Base-by-base conservation (phyloP, 2,329 filamentous ascomycete genomes). In the Alternaria sp. region DNA sequence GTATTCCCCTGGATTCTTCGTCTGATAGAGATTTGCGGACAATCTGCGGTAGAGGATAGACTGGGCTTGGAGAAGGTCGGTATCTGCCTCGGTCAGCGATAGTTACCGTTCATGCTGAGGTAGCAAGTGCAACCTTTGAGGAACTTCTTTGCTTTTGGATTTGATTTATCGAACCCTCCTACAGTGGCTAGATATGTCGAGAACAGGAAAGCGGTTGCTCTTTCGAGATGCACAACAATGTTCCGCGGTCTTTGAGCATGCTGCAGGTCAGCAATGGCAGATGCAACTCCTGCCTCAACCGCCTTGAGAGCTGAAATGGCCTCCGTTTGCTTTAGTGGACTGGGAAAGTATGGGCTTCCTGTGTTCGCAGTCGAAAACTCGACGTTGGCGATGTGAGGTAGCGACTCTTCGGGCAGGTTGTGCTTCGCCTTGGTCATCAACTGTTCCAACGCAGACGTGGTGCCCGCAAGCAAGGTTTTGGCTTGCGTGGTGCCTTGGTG, bases 1-100 rank as follows among this genome's bases (percentile, higher is more conserved):
- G 69, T 86, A 92, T 70, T 88, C 82, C n/a, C 84, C 85, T 1
- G 81, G 77, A n/a, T 81, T 83, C 71, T 86, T 88, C 8, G 89
- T 91, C 67, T 84, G 82, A 76, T 91, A 92, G 1, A 92, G 77
- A 60, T 91, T 91, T 13, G 89, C 89, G 10, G 89, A 90, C 75
- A 92, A 82, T 60, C 90, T 86, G 9, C 90, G 85, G 71, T 92
- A 92, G 6, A 86, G 80, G 61, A 87, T 86, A 2, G 89, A 90
- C 72, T 92, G 90, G 1, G 90, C 90, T 60, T 84, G 80, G 5
- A 90, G 79, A 23, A 92, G 77, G 75, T 92, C 90, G 68, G 89
- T 92, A 67, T 91, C 89, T 91, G 45, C n/a, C 14, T 28, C 3
- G 3, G 44, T 68, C 48, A 66, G 66, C 70, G 23, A 42, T 11